These are phyloP conservation scores for Monosporascus sp. DNA, from an alignment of 2,329 filamentous ascomycete genomes.

Conservation along the genomic window DNA sequence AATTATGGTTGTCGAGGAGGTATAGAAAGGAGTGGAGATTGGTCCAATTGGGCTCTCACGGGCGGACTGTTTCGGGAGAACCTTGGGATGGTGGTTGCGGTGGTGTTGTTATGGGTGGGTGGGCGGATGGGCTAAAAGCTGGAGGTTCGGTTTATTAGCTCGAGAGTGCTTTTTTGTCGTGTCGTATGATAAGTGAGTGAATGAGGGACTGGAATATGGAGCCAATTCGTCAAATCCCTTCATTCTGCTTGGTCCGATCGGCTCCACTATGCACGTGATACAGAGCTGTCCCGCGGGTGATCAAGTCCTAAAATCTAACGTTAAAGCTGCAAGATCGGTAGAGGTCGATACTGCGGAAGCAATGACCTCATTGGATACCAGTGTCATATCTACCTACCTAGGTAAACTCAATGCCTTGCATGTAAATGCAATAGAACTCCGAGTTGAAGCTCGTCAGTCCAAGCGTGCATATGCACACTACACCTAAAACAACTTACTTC, in stretches of 20 bases:
- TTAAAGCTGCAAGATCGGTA: background rate
- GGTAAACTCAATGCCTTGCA: no score
- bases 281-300: background rate
- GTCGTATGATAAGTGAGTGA: background rate
- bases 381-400: no score
- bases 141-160: background rate
- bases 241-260: background rate
- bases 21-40: slow-evolving; percentile 19
- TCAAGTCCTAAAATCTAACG: background rate
- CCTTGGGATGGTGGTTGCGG: slow-evolving; percentile 2
- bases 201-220: background rate
- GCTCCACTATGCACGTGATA: background rate
- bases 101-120: background rate
- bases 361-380: no score
- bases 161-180: background rate
- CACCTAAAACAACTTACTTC: no score
- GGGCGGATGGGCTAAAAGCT: background rate
- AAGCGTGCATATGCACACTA: no score
- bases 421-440: no score
- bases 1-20: slow-evolving; percentile 6
- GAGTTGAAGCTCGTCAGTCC: no score
- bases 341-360: no score
- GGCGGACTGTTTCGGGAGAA: background rate
- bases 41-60: slow-evolving; percentile 18
- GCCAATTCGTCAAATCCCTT: background rate